These are phyloP conservation scores for Aspergillus ibericus DNA, from an alignment of 2,329 filamentous ascomycete genomes.

Conservation along the genomic window DNA sequence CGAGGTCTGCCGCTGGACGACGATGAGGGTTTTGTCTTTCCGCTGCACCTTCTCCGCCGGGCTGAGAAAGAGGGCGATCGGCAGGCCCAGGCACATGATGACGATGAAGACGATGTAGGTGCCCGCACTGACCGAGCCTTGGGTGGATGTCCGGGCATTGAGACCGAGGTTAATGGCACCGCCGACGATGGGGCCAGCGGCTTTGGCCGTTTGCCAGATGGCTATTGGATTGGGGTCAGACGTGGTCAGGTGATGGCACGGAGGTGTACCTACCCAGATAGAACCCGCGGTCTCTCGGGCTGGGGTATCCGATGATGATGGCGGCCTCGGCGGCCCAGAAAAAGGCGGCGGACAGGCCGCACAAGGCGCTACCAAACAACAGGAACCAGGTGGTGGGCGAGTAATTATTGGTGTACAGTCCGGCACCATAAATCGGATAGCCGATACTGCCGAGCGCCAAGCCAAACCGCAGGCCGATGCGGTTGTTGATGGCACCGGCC, in stretches of 20 bases:
- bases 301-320: conserved; percentile 16
- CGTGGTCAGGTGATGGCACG: no score
- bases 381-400: conserved; percentile 13
- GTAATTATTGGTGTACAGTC: conserved; percentile 14
- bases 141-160: conserved; percentile 5
- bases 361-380: conserved; percentile 13
- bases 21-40: conserved; percentile 8
- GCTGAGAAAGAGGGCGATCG: conserved; percentile 8
- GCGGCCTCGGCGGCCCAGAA: conserved; percentile 15
- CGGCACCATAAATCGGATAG: conserved; percentile 13
- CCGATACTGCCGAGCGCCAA: conserved; percentile 10
- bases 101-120: conserved; percentile 17
- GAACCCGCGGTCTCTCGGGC: conserved; percentile 11
- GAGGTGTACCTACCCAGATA: neutral
- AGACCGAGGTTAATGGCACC: conserved; percentile 12
- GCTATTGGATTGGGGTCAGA: neutral
- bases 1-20: conserved; percentile 6
- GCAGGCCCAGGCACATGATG: conserved; percentile 13
- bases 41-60: conserved; percentile 11
- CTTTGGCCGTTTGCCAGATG: conserved; percentile 15
- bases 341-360: conserved; percentile 11
- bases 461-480: conserved; percentile 11
- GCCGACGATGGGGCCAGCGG: conserved; percentile 11
- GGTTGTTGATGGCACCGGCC: conserved; percentile 15
- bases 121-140: conserved; percentile 8